These are phyloP conservation scores for Cutaneotrichosporon cutaneum DNA, from an alignment of 1,284 basidiomycete genomes.

Conservation along the genomic window DNA sequence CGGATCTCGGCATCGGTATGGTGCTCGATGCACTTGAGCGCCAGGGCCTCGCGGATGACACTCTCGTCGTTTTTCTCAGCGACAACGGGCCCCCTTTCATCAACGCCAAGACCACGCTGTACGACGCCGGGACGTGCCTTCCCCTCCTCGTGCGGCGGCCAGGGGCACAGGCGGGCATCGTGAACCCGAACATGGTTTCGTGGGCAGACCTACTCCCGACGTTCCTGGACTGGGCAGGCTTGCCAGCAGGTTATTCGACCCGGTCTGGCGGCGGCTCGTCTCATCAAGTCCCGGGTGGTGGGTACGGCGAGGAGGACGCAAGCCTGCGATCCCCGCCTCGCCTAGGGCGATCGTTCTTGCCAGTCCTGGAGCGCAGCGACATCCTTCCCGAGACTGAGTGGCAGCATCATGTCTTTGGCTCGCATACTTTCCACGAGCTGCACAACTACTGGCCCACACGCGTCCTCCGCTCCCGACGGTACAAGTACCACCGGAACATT, in stretches of 20 bases:
- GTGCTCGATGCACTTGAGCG: constrained; percentile 21
- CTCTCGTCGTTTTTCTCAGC: constrained; percentile 28
- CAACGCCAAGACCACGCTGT: constrained; percentile 34
- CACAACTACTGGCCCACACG: constrained; percentile 34
- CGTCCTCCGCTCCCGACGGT: constrained; percentile 22
- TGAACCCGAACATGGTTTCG: constrained; percentile 29
- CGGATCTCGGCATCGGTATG: constrained; percentile 30
- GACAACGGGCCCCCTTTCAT: constrained; percentile 36
- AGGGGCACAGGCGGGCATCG: constrained; percentile 8
- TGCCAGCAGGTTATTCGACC: neutral
- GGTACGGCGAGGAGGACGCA: no score
- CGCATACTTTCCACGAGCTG: constrained; percentile 33
- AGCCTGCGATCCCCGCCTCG: constrained; percentile 14
- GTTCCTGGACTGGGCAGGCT: constrained; percentile 25
- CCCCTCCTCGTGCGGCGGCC: constrained; percentile 28
- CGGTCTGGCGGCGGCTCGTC: no score
- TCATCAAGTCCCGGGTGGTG: neutral
- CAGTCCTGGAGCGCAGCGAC: constrained; percentile 14
- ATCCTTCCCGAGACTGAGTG: constrained; percentile 19
- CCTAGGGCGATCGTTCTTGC: constrained; percentile 25
- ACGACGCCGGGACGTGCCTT: constrained; percentile 29
- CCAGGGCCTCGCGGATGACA: constrained; percentile 16
- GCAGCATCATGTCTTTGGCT: constrained; percentile 23
- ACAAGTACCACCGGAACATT: constrained; percentile 36
- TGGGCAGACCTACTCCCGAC: constrained; percentile 31